phyloP scores from a whole-genome alignment of 495 filamentous ascomycete genomes.

The Neurospora tetraspora region DNA sequence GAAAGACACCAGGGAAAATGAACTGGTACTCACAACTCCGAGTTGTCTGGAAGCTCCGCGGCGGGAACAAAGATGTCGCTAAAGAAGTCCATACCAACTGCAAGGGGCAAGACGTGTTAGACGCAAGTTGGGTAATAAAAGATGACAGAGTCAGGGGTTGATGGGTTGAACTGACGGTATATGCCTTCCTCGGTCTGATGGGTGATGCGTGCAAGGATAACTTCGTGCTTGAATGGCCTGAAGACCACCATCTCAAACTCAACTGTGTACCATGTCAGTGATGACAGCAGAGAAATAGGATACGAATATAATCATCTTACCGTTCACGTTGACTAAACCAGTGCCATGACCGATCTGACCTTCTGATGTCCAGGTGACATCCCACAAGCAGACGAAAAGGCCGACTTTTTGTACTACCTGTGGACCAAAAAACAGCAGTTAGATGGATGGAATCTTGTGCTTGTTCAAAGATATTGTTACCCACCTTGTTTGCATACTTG shows the following conservation, averaged over 20 bases:
- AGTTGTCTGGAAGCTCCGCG: slow-evolving; percentile 57
- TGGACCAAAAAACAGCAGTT: not conserved
- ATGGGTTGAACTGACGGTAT: slow-evolving; percentile 41
- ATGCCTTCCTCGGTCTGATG: slow-evolving; percentile 64
- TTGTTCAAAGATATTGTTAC: slow-evolving; percentile 4
- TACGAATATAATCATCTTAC: slow-evolving; percentile 30
- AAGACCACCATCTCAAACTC: slow-evolving; percentile 92
- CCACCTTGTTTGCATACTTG: slow-evolving; percentile 88
- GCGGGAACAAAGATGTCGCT: slow-evolving; percentile 76
- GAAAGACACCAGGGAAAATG: not conserved
- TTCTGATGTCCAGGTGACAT: slow-evolving; percentile 76
- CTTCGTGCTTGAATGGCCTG: slow-evolving; percentile 86
- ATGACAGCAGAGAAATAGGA: not conserved
- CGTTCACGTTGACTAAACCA: slow-evolving; percentile 85
- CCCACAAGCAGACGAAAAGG: slow-evolving; percentile 84
- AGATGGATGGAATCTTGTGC: not conserved
- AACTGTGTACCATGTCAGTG: slow-evolving; percentile 39
- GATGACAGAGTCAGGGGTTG: not conserved
- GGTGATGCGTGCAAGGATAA: slow-evolving; percentile 70
- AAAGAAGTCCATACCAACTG: slow-evolving; percentile 82
- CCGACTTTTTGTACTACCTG: slow-evolving; percentile 59
- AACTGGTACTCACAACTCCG: slow-evolving; percentile 53
- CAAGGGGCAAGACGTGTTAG: not conserved
- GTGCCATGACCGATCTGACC: slow-evolving; percentile 85
- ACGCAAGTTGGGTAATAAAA: not conserved